phyloP scores from a whole-genome alignment of 192 early-diverging fungal species.

The Paraglomus brasilianum region DNA sequence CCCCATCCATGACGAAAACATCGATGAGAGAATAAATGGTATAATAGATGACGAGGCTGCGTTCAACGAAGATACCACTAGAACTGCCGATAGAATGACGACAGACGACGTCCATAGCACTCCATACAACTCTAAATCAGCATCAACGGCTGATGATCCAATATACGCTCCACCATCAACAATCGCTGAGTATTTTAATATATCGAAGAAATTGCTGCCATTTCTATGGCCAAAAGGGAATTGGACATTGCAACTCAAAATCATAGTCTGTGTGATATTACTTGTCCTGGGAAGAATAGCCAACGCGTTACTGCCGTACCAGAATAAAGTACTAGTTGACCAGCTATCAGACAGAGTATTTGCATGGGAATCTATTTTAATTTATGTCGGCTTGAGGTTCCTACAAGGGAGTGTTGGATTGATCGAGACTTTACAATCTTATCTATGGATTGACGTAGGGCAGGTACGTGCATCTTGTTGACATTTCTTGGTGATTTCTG shows the following conservation, averaged over 20 bases:
- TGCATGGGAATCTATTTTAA: constrained; percentile 41
- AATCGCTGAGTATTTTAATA: constrained; percentile 9
- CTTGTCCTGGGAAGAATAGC: constrained; percentile 66
- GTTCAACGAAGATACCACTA: background rate
- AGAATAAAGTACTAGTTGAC: constrained; percentile 78
- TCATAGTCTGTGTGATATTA: constrained; percentile 65
- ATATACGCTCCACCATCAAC: constrained; percentile 18
- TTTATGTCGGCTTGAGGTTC: constrained; percentile 38
- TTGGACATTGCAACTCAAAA: constrained; percentile 57
- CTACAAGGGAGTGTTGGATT: constrained; percentile 57
- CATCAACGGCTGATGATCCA: constrained; percentile 21
- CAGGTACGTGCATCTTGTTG: constrained; percentile 41
- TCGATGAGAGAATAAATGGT: background rate
- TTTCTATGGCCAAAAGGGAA: constrained; percentile 76
- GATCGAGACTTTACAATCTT: constrained; percentile 70
- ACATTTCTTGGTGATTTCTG: background rate
- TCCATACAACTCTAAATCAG: constrained; percentile 9
- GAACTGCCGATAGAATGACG: background rate
- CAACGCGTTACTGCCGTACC: constrained; percentile 79
- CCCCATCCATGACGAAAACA: background rate
- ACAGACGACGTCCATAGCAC: background rate
- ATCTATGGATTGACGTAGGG: constrained; percentile 85
- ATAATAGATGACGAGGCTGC: background rate
- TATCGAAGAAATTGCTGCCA: constrained; percentile 46
- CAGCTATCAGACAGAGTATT: constrained; percentile 49